phyloP scores from a whole-genome alignment of 202 grass and related monocot genomes.

The Eragrostis tef region DNA sequence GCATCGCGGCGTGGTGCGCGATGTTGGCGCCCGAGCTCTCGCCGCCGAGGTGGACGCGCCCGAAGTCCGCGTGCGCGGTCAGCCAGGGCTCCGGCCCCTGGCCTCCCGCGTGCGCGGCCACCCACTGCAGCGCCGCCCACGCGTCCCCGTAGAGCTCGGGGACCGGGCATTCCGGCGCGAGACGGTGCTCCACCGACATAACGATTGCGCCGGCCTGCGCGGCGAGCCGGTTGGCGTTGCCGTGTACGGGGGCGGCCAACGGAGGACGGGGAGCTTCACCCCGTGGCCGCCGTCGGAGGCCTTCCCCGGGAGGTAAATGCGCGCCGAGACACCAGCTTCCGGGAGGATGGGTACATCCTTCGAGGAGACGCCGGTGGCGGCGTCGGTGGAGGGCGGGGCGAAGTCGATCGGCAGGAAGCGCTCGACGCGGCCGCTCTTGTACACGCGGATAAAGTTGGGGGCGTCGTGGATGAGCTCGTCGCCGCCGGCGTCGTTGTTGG shows the following conservation, averaged over 20 bases:
- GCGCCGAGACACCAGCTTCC: constrained; percentile 26
- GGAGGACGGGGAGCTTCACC: constrained; percentile 60
- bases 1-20: constrained; percentile 67
- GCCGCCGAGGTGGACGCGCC: constrained; percentile 63
- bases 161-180: constrained; percentile 69
- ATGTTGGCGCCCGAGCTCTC: constrained; percentile 87
- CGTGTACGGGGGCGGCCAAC: constrained; percentile 56
- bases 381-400: constrained; percentile 47
- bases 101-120: constrained; percentile 52
- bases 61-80: constrained; percentile 57
- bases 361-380: constrained; percentile 52
- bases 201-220: constrained; percentile 50
- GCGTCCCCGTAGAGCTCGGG: constrained; percentile 69
- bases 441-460: constrained; percentile 65
- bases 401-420: constrained; percentile 66
- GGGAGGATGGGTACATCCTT: constrained; percentile 60
- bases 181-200: constrained; percentile 72
- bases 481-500: constrained; percentile 38
- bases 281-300: not conserved
- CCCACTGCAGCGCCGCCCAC: constrained; percentile 74
- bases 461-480: constrained; percentile 63
- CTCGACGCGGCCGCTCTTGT: constrained; percentile 72
- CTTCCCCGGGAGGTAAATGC: constrained; percentile 52
- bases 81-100: constrained; percentile 56
- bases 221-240: constrained; percentile 65